Evolutionary conservation across 2,329 filamentous ascomycete genomes (phyloP).

Genomic region (Cladophialophora chaetospira): DNA sequence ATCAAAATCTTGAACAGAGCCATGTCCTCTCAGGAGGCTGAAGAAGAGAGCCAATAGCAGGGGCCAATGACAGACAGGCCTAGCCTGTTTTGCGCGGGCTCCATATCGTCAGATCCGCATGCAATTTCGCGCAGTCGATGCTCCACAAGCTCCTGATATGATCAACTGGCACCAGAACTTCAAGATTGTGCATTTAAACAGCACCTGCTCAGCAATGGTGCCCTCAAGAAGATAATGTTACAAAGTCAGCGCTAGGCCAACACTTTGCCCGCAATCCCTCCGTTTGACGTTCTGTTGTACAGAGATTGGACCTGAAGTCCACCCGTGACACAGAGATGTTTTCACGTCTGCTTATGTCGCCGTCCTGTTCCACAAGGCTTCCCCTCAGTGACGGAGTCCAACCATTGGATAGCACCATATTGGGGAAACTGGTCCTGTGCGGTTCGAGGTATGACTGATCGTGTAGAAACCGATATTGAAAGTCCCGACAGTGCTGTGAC

Average conservation of each 20-base stretch:
- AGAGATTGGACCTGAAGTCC: too few relatives aligned
- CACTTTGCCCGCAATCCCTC: too few relatives aligned
- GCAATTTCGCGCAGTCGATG: conserved; percentile 1
- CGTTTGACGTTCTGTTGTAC: too few relatives aligned
- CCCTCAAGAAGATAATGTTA: neutral
- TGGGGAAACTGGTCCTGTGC: conserved; percentile 21
- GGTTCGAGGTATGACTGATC: conserved; percentile 21
- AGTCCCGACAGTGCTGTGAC: conserved; percentile 21
- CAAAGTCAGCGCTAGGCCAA: too few relatives aligned
- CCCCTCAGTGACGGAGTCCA: conserved; percentile 18
- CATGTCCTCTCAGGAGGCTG: neutral
- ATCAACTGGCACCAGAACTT: neutral
- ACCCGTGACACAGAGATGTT: neutral
- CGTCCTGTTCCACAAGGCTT: conserved; percentile 21
- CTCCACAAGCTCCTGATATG: neutral
- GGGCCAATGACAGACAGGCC: neutral
- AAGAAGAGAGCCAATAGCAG: conserved; percentile 3
- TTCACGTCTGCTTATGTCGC: neutral
- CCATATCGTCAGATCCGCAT: neutral
- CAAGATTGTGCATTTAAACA: neutral
- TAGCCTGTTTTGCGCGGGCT: conserved; percentile 7
- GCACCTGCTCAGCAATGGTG: neutral
- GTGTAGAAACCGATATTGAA: conserved; percentile 30
- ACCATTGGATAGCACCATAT: conserved; percentile 29
- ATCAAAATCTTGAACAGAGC: conserved; percentile 4